phyloP scores from a whole-genome alignment of 192 early-diverging fungal genomes.

The Gryganskiella cystojenkinii region DNA sequence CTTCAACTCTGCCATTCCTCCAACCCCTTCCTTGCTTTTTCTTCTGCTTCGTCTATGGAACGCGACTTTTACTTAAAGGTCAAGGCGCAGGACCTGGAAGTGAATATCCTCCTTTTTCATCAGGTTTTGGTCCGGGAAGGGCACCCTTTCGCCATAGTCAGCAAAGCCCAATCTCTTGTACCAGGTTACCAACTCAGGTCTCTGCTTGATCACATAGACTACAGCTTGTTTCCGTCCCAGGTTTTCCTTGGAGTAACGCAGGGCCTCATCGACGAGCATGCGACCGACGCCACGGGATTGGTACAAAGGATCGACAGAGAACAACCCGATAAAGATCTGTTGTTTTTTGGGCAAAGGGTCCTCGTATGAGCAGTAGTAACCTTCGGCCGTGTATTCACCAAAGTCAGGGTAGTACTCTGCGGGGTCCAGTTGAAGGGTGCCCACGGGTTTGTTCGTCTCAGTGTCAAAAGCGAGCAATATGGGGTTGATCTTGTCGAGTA shows the following conservation, averaged over 20 bases:
- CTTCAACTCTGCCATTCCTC: too few species aligned
- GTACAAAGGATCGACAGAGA: conserved; percentile 55
- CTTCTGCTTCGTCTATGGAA: too few species aligned
- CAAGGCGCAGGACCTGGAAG: conserved; percentile 31
- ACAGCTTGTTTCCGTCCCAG: conserved; percentile 46
- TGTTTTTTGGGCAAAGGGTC: conserved; percentile 26
- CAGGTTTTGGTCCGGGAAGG: conserved; percentile 31
- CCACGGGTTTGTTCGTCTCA: conserved; percentile 47
- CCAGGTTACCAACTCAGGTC: conserved; percentile 53
- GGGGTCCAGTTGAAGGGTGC: conserved; percentile 59
- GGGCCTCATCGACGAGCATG: conserved; percentile 52
- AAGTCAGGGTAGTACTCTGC: conserved; percentile 37
- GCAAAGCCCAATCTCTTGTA: conserved; percentile 56
- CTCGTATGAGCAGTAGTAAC: conserved; percentile 12
- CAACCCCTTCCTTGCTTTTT: too few species aligned
- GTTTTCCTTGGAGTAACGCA: conserved; percentile 37
- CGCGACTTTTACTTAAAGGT: too few species aligned
- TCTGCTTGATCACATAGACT: conserved; percentile 44
- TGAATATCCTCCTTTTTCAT: conserved; percentile 34
- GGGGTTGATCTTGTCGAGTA: conserved; percentile 49
- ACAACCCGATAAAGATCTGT: conserved; percentile 59
- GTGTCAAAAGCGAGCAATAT: conserved; percentile 56
- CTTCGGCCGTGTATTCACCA: conserved; percentile 36
- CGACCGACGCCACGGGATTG: conserved; percentile 64
- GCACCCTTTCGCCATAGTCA: conserved; percentile 49